A percentile compares a stretch with the other conserved stretches of the same genome.
phyloP scores from a whole-genome alignment of 2,329 filamentous ascomycete genomes.

The Penicillium sp. region DNA sequence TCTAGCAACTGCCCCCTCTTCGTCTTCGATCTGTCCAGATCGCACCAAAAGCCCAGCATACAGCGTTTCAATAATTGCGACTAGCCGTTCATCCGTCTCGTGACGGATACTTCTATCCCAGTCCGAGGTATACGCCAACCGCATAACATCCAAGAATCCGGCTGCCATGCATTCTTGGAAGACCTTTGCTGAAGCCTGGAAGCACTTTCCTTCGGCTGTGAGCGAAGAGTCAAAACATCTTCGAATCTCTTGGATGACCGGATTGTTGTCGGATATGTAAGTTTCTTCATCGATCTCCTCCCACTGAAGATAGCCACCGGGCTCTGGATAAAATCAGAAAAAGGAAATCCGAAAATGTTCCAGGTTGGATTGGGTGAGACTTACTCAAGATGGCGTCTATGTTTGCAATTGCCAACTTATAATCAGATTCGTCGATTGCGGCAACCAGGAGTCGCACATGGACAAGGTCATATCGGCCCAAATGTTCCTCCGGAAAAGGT shows the following conservation, averaged over 20 bases:
- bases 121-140: slow-evolving; percentile 5
- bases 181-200: slow-evolving; percentile 11
- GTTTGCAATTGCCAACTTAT: neutral
- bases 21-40: slow-evolving; percentile 7
- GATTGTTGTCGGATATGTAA: slow-evolving; percentile 5
- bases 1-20: neutral
- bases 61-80: slow-evolving; percentile 8
- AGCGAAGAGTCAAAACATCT: slow-evolving; percentile 6
- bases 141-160: neutral
- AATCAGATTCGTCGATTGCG: slow-evolving; percentile 17
- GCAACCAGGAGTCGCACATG: slow-evolving; percentile 25
- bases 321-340: slow-evolving; percentile 5
- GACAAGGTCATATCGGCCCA: slow-evolving; percentile 28
- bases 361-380: neutral
- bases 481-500: slow-evolving; percentile 24
- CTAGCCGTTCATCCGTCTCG: slow-evolving; percentile 7
- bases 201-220: slow-evolving; percentile 8
- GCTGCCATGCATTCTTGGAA: neutral
- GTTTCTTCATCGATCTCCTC: slow-evolving; percentile 18
- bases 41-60: slow-evolving; percentile 12
- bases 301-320: slow-evolving; percentile 19
- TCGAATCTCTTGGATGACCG: slow-evolving; percentile 9
- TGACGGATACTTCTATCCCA: neutral
- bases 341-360: too few relatives aligned
- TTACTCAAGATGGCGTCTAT: neutral